Percentiles rank a stretch among this genome's conserved stretches.
Conservation (phyloP, 2,329 filamentous ascomycete species). For the Monilinia fructigena region DNA sequence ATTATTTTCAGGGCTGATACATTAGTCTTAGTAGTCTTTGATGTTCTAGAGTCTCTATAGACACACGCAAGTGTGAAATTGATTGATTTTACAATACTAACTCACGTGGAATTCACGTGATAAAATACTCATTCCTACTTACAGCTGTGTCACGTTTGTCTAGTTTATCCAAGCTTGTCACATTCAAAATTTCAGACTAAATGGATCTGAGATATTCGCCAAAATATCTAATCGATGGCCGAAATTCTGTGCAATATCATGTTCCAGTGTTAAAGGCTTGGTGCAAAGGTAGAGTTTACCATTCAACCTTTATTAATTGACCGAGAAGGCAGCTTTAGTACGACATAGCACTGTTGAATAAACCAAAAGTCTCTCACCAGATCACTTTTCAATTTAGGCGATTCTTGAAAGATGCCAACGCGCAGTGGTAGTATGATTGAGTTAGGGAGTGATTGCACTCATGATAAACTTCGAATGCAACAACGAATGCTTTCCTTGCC, state of each 20-base stretch:
- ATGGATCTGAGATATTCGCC: too few relatives aligned
- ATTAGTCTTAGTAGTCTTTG: too few relatives aligned
- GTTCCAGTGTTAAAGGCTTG: neutral
- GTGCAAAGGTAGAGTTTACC: neutral
- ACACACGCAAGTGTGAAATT: too few relatives aligned
- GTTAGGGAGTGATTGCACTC: neutral
- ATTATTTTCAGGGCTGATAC: too few relatives aligned
- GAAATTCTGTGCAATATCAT: neutral
- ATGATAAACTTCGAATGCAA: neutral
- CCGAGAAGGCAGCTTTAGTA: neutral
- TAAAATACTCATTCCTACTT: neutral
- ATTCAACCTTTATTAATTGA: neutral
- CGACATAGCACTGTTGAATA: neutral
- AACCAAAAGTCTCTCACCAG: neutral
- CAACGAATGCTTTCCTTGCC: neutral
- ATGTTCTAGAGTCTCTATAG: too few relatives aligned
- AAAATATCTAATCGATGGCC: too few relatives aligned
- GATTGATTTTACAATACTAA: neutral
- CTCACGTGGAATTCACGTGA: neutral
- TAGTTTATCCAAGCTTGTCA: neutral
- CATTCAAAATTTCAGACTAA: neutral
- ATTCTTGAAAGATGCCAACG: neutral
- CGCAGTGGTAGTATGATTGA: neutral
- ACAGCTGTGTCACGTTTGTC: neutral
- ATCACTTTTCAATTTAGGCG: neutral